Conservation (phyloP, 2,329 filamentous ascomycete species). For the Botrytis squamosa region DNA sequence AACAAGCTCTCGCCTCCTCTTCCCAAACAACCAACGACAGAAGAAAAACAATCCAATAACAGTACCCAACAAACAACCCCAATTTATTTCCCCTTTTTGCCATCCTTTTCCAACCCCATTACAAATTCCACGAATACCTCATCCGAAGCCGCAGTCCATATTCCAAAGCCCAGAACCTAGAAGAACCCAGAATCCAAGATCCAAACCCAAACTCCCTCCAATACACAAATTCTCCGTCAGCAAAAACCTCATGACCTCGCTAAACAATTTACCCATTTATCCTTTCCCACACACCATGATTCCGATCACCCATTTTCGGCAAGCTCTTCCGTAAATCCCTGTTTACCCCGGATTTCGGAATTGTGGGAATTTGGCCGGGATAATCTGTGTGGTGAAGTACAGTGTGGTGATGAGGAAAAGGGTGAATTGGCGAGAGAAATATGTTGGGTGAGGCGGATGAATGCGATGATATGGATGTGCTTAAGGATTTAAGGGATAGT, state of each 20-base stretch:
- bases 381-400: background rate
- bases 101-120: background rate
- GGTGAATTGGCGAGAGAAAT: background rate
- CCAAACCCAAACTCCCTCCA: background rate
- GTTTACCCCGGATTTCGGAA: slow-evolving; percentile 12
- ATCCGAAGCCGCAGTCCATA: background rate
- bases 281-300: background rate
- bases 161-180: background rate
- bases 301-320: background rate
- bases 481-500: background rate
- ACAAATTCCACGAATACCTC: background rate
- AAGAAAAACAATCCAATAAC: background rate
- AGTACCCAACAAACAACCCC: background rate
- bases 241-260: background rate
- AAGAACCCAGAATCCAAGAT: background rate
- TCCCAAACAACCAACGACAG: background rate
- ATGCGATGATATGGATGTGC: background rate
- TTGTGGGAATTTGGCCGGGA: background rate
- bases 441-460: background rate
- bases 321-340: slow-evolving; percentile 1
- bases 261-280: slow-evolving; percentile 1
- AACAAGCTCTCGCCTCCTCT: background rate
- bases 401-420: background rate
- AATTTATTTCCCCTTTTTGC: background rate
- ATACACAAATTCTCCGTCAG: background rate